Evolutionary conservation across 768 basidiomycete genomes (phyloP), one percentile per base, ranked within the genome.

Genomic region (Mycena amicta): DNA sequence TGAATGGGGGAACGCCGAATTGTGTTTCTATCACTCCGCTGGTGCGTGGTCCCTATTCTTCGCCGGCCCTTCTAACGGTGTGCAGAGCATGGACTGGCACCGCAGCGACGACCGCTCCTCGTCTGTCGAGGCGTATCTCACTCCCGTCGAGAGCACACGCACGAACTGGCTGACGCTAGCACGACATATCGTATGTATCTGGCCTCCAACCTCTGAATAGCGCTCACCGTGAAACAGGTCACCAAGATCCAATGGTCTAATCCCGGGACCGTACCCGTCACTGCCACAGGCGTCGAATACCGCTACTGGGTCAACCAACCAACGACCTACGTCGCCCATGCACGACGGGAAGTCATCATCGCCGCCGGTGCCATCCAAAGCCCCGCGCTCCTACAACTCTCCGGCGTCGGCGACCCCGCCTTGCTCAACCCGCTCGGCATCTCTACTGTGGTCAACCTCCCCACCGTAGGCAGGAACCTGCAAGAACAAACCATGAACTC

Each of bases 1-100:
- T 83, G 39, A 85, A 84, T 63, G 83, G 84, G 27, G 83, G 84
- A 0, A 75, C 74, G 15, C 79, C 82, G 5, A 83, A 84, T 60
- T 79, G 80, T 56, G 84, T 86, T 3, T 79, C 83, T 1, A 79
- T 83, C 60, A 82, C 81, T 8, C 84, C 84, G 3, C 66, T 81
- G 20, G 82, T 82, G 54, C 51, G 75, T 66, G 11, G 11, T 22
- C 39, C 28, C 6, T 4, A n/a, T 28, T 13, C 50, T 51, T 51
- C 2, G 47, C 40, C 13, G 45, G 18, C 47, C 20, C 39, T 22
- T 23, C n/a, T 12, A 2, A 28, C 13, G 49, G 52, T 20, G 46
- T 18, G 11, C 57, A 81, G 77, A 75, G 67, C 6, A 75, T 84
- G n/a, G 75, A 80, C 65, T 79, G 77, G 75, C 77, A 78, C 59